Conservation (phyloP, 106 monocot genomes). For the Agapanthus africanus region DNA sequence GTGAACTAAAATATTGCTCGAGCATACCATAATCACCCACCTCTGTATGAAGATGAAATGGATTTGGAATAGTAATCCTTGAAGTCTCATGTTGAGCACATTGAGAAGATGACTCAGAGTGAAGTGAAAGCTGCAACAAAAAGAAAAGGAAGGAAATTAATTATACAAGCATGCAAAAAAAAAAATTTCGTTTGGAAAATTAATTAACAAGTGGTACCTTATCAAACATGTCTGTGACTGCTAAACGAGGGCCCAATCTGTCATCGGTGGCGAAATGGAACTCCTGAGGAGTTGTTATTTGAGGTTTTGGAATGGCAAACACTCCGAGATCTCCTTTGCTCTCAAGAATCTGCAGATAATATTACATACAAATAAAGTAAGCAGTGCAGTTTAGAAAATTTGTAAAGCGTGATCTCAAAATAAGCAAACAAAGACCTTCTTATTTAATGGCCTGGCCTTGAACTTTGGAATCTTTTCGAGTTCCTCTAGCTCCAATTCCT, state of each 20-base stretch:
- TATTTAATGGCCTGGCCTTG: slow-evolving; percentile 90
- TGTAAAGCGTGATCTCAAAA: background rate
- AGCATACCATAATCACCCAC: slow-evolving; percentile 14
- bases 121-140: slow-evolving; percentile 64
- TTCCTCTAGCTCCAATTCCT: slow-evolving; percentile 79
- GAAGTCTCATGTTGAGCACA: slow-evolving; percentile 29
- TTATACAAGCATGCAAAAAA: no score
- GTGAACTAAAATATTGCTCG: background rate
- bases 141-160: background rate
- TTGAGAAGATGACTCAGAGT: slow-evolving; percentile 40
- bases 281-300: slow-evolving; percentile 70
- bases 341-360: slow-evolving; percentile 66
- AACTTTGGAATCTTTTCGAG: slow-evolving; percentile 81
- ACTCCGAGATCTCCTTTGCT: slow-evolving; percentile 58
- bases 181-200: no score
- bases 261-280: slow-evolving; percentile 95
- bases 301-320: slow-evolving; percentile 39
- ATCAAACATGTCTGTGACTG: slow-evolving; percentile 69
- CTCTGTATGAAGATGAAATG: slow-evolving; percentile 95
- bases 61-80: slow-evolving; percentile 72
- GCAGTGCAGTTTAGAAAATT: background rate
- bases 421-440: slow-evolving; percentile 40
- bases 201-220: slow-evolving; percentile 61
- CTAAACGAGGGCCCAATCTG: slow-evolving; percentile 52
- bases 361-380: background rate